Evolutionary conservation across 768 basidiomycete species (phyloP), one percentile per base, ranked within the genome.

Genomic region (Amanita subjunquillea): DNA sequence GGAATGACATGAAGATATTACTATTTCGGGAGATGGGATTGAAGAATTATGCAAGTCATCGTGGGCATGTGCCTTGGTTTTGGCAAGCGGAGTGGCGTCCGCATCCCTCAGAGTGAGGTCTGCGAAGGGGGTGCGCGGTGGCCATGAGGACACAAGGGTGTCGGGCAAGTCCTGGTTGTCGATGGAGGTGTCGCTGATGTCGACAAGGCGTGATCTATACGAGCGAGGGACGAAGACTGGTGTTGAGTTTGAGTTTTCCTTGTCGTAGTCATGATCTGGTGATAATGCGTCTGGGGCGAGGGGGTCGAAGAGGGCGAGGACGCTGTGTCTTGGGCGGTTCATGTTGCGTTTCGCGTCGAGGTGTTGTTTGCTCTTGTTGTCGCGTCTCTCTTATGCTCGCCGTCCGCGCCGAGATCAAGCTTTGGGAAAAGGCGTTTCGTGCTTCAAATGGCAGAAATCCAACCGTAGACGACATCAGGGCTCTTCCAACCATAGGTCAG

Each of bases 351-450:
- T 7, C 52, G 13, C 13, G 10, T 47, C 34, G 40, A 40, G 46
- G 51, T 15, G 38, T 62, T 73, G 58, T 74, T 75, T 74, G 68
- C 55, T 20, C 48, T 13, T 71, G 63, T 70, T 69, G 69, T 69
- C 72, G 73, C 65, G 71, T 59, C 56, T 43, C 45, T 37, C 36
- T 42, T 47, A 50, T 50, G 48, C 48, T 38, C 20, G 48, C 48
- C 4, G 48, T 50, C 22, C 48, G 80, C 8, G 69, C 82, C 55
- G 81, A 91, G 61, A 80, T 91, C 55, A 91, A 91, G 65, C 55
- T 69, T 40, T 91, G 87, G 82, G 89, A 91, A 61, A 82, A 81
- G 55, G 71, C 72, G 17, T 91, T 89, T 65, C 78, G 73, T 53
- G 65, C 69, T 0, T 59, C 57, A 0, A 69, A 87, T 62, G 77